Evolutionary conservation across 2,329 filamentous ascomycete species (phyloP).

Genomic region (Cytospora schulzeri): DNA sequence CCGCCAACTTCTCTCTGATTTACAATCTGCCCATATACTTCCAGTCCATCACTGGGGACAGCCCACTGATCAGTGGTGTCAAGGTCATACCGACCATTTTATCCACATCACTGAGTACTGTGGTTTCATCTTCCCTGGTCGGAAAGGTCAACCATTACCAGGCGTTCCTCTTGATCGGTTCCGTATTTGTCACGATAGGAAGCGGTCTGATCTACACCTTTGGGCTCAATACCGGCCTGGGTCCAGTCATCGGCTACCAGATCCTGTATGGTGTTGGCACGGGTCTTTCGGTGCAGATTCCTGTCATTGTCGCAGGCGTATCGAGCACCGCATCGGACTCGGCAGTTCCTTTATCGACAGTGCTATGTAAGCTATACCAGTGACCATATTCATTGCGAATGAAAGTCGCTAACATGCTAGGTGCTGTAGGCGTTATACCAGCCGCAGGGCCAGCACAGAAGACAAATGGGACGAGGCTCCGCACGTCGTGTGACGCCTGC

Average conservation of each 20-base stretch:
- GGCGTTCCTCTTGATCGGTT: background rate
- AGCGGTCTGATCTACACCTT: background rate
- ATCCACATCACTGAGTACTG: background rate
- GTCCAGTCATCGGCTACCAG: background rate
- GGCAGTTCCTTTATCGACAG: too few species aligned
- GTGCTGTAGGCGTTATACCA: too few species aligned
- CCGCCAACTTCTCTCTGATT: too few species aligned
- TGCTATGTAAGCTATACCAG: too few species aligned
- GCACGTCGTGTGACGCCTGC: constrained; percentile 1
- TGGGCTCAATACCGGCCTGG: background rate
- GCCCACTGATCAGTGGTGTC: background rate
- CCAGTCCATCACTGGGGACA: background rate
- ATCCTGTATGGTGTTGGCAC: background rate
- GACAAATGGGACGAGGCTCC: background rate
- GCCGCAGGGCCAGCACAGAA: background rate
- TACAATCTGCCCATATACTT: too few species aligned
- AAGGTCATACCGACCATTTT: background rate
- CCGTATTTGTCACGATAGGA: background rate
- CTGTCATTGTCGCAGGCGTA: constrained; percentile 1
- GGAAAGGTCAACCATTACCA: background rate
- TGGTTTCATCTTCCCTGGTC: background rate
- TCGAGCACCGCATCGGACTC: too few species aligned
- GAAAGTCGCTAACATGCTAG: too few species aligned
- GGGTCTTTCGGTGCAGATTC: background rate
- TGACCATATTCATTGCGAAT: too few species aligned